These are phyloP conservation scores for Neonothopanus nambi DNA, from an alignment of 1,284 basidiomycete species.

Conservation along the genomic window DNA sequence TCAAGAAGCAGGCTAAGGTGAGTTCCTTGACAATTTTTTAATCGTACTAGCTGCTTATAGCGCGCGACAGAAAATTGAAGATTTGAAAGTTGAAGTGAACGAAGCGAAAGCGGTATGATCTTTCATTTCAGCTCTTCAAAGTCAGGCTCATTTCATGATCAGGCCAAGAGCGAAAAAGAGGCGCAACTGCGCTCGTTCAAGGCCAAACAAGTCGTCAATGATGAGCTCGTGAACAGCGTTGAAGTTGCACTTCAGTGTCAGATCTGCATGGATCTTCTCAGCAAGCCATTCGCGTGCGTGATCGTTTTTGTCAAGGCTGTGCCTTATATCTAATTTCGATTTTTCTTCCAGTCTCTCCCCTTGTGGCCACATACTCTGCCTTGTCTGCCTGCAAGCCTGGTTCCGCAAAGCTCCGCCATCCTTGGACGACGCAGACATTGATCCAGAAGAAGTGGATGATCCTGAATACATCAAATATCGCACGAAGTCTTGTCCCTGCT, in stretches of 20 bases:
- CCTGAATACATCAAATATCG: slow-evolving; percentile 53
- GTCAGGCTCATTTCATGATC: slow-evolving; percentile 4
- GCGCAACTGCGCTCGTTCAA: slow-evolving; percentile 47
- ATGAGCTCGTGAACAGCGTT: slow-evolving; percentile 56
- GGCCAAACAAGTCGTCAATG: slow-evolving; percentile 47
- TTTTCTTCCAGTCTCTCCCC: slow-evolving; percentile 53
- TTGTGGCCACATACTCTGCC: slow-evolving; percentile 72
- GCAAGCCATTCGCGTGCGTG: slow-evolving; percentile 65
- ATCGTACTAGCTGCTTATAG: slow-evolving; percentile 5
- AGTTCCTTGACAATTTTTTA: slow-evolving; percentile 11
- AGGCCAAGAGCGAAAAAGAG: slow-evolving; percentile 54
- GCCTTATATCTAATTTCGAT: slow-evolving; percentile 7
- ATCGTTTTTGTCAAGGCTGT: background rate
- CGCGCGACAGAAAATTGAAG: slow-evolving; percentile 47
- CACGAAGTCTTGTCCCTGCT: slow-evolving; percentile 70
- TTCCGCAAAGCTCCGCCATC: slow-evolving; percentile 63
- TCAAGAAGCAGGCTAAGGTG: slow-evolving; percentile 62
- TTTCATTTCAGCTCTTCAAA: background rate
- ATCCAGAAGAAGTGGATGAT: slow-evolving; percentile 50
- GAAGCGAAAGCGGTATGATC: slow-evolving; percentile 32
- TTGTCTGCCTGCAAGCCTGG: slow-evolving; percentile 71
- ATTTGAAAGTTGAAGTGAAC: slow-evolving; percentile 43
- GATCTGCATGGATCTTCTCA: slow-evolving; percentile 70
- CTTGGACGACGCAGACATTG: slow-evolving; percentile 51
- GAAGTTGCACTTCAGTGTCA: slow-evolving; percentile 67